Evolutionary conservation across 2,329 filamentous ascomycete genomes (phyloP).

Genomic region (Aspergillus viridinutans): DNA sequence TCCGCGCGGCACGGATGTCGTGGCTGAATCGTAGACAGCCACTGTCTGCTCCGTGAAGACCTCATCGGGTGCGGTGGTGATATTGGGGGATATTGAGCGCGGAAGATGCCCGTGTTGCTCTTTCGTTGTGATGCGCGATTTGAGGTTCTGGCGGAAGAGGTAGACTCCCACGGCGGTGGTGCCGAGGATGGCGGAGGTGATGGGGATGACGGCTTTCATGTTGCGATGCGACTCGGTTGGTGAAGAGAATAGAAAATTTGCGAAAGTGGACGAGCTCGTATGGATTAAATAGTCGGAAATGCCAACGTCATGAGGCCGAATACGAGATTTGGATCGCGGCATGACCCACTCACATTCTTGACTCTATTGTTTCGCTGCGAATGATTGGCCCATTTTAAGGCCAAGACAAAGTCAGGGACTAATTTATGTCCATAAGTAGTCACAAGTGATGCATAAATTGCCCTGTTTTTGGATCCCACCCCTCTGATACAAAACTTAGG

Average conservation of each 20-base stretch:
- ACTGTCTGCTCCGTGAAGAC: constrained; percentile 18
- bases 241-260: neutral
- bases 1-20: constrained; percentile 15
- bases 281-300: neutral
- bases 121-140: constrained; percentile 18
- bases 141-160: constrained; percentile 19
- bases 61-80: constrained; percentile 20
- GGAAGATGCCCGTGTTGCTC: constrained; percentile 16
- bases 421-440: neutral
- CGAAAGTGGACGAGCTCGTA: neutral
- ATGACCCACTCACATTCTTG: no score
- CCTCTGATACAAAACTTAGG: no score
- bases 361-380: no score
- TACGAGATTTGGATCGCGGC: no score
- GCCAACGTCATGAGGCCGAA: no score
- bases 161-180: constrained; percentile 29
- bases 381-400: no score
- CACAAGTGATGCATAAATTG: neutral
- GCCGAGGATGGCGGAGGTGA: constrained; percentile 31
- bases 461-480: no score
- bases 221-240: neutral
- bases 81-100: constrained; percentile 7
- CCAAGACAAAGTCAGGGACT: neutral
- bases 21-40: constrained; percentile 22
- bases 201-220: neutral